Evolutionary conservation across 2,329 filamentous ascomycete genomes (phyloP), one percentile per base, ranked within the genome.

Genomic region (Xylaria sp.): DNA sequence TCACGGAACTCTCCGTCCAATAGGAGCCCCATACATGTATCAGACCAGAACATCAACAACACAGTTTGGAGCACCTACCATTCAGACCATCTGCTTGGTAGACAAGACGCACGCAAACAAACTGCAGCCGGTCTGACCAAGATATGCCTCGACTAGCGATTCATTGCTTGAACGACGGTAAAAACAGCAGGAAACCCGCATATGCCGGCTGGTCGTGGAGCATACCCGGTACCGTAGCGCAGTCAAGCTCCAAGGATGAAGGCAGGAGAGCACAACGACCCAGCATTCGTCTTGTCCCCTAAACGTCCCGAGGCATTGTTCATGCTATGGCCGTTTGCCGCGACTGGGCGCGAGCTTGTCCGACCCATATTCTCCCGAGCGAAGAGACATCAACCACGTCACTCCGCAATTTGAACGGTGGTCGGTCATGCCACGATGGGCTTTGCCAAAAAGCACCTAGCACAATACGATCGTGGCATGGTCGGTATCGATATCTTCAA

Each of bases 391-490:
- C 28, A 59, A 58, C 61, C 62, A 68, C 62, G 57, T 65, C 62
- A 68, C 62, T 49, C 57, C n/a, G 36, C 38, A 28, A 65, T 54
- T 28, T 28, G 28, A 31, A 54, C 46, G 33, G 46, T 36, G 38
- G 23, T 15, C 26, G 49, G 23, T 49, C 33, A 49, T 60, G 60
- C 56, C 38, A 26, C 17, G 44, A 51, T 44, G 54, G 20, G n/a
- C 40, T 40, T 59, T 54, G 40, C 59, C 38, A 31, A 63, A 67
- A 63, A 38, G 38, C 48, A 40, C 46, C n/a, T 67, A 67, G 56
- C 40, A 56, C 38, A 31, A 51, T 49, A 40, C 31, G 53, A 60
- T 59, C 59, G 71, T 70, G 73, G 68, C 68, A 68, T 68, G 59
- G 56, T 66, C 59, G 46, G 42, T 65, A 40, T 69, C 33, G 70